Percentiles rank a stretch among this genome's conserved stretches.
Conservation (phyloP, 169 alveolate species). For the Cryptosporidium felis region DNA sequence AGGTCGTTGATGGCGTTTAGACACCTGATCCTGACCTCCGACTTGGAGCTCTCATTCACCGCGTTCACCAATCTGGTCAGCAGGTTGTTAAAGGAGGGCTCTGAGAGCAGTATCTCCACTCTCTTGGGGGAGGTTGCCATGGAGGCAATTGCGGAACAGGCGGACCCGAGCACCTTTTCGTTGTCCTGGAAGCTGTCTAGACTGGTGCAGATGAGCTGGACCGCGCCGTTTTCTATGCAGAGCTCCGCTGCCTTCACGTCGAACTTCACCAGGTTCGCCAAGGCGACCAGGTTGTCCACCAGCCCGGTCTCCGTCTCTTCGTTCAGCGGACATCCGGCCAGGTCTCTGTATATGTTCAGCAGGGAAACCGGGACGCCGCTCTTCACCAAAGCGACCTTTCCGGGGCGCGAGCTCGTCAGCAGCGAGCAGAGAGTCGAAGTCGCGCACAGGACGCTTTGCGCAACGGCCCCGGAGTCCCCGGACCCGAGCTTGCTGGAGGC, state of each 20-base stretch:
- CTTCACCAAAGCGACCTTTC: constrained; percentile 58
- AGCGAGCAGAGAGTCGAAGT: constrained; percentile 17
- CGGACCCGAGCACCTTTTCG: constrained; percentile 83
- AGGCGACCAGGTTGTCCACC: constrained; percentile 71
- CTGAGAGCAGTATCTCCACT: constrained; percentile 80
- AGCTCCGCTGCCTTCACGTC: constrained; percentile 84
- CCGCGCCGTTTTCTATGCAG: constrained; percentile 82
- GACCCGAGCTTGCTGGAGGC: not conserved
- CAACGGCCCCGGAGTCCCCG: not conserved
- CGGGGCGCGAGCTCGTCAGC: constrained; percentile 22
- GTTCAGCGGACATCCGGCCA: constrained; percentile 20
- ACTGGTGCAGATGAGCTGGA: constrained; percentile 82
- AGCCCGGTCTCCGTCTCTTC: constrained; percentile 67
- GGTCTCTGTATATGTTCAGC: constrained; percentile 25
- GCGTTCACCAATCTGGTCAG: constrained; percentile 78
- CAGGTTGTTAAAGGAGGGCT: constrained; percentile 81
- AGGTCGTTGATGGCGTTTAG: constrained; percentile 56
- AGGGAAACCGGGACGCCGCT: constrained; percentile 10
- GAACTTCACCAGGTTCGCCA: constrained; percentile 82
- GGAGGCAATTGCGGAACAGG: constrained; percentile 88
- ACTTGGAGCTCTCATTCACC: constrained; percentile 73
- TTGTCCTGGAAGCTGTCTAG: constrained; percentile 82
- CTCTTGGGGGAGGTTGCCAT: constrained; percentile 87
- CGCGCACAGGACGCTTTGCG: constrained; percentile 37
- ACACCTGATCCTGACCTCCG: constrained; percentile 52